These are phyloP conservation scores for Termitomyces sp. DNA, from an alignment of 768 basidiomycete species.

Conservation along the genomic window DNA sequence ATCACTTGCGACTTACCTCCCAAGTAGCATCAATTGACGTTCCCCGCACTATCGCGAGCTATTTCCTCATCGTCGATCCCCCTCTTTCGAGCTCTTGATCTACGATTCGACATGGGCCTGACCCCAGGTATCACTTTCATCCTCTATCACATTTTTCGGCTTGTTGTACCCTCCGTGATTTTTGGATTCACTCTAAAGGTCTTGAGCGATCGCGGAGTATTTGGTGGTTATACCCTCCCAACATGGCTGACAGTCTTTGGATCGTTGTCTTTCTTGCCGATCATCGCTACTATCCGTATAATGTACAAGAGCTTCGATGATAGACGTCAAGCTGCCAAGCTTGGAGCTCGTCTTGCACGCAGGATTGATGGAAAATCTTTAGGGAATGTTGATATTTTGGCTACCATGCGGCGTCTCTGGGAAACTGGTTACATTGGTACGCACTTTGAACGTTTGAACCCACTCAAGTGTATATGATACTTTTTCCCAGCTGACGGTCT, in stretches of 20 bases:
- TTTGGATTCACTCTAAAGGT: conserved; percentile 18
- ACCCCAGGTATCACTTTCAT: conserved; percentile 37
- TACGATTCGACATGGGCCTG: conserved; percentile 1
- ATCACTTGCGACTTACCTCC: neutral
- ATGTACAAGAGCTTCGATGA: conserved; percentile 26
- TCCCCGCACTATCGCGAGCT: neutral
- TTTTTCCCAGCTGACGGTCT: conserved; percentile 40
- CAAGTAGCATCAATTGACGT: no score
- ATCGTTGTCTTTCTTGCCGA: conserved; percentile 30
- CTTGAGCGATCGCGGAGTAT: conserved; percentile 6
- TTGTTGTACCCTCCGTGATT: conserved; percentile 18
- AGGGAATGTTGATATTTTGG: conserved; percentile 46
- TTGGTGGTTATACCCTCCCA: conserved; percentile 25
- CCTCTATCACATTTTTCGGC: conserved; percentile 17
- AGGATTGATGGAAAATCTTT: conserved; percentile 32
- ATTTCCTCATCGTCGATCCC: neutral
- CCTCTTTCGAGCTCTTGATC: neutral
- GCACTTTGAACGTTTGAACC: neutral
- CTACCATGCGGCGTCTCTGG: conserved; percentile 32
- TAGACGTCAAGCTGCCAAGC: conserved; percentile 33
- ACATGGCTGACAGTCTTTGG: conserved; percentile 34
- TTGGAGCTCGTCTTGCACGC: conserved; percentile 46
- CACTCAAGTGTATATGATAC: neutral
- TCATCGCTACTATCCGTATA: conserved; percentile 29
- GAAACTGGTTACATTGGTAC: conserved; percentile 50